These are phyloP conservation scores for Kodamaea kakaduensis DNA, from an alignment of 805 yeast species.

Conservation along the genomic window DNA sequence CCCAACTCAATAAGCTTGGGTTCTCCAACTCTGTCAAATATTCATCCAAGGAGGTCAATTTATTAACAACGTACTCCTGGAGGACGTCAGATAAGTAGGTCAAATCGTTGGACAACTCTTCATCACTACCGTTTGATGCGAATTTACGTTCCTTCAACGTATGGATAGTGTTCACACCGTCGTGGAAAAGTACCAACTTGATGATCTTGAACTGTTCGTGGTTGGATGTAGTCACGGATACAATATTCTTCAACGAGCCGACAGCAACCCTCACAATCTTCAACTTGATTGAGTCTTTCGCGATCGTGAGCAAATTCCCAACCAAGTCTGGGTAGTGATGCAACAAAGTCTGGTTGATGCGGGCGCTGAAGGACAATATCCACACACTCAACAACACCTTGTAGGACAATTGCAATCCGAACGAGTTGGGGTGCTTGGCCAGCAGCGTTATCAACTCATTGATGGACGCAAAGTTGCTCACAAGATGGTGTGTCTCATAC, in stretches of 20 bases:
- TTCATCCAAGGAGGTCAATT: conserved; percentile 89
- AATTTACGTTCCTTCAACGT: conserved; percentile 82
- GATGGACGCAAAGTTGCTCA: conserved; percentile 31
- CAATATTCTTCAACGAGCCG: conserved; percentile 63
- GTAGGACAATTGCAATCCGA: conserved; percentile 79
- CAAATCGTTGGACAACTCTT: conserved; percentile 78
- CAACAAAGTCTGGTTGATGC: conserved; percentile 45
- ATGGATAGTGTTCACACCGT: conserved; percentile 65
- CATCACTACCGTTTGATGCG: conserved; percentile 65
- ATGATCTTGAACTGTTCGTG: conserved; percentile 45
- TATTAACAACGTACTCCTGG: conserved; percentile 62
- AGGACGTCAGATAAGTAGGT: conserved; percentile 53
- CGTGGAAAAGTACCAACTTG: conserved; percentile 69
- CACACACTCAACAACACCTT: conserved; percentile 73
- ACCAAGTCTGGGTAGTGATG: conserved; percentile 52
- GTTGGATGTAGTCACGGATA: conserved; percentile 29
- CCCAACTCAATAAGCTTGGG: conserved; percentile 67
- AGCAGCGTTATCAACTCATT: conserved; percentile 25
- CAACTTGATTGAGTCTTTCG: conserved; percentile 84
- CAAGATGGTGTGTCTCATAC: conserved; percentile 39
- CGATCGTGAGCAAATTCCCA: conserved; percentile 50
- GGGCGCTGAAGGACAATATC: conserved; percentile 74
- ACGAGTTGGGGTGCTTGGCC: conserved; percentile 34
- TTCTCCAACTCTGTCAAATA: conserved; percentile 80
- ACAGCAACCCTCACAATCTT: conserved; percentile 84